These are phyloP conservation scores for Hypoxylon sp. DNA, from an alignment of 2,329 filamentous ascomycete species.

Conservation along the genomic window DNA sequence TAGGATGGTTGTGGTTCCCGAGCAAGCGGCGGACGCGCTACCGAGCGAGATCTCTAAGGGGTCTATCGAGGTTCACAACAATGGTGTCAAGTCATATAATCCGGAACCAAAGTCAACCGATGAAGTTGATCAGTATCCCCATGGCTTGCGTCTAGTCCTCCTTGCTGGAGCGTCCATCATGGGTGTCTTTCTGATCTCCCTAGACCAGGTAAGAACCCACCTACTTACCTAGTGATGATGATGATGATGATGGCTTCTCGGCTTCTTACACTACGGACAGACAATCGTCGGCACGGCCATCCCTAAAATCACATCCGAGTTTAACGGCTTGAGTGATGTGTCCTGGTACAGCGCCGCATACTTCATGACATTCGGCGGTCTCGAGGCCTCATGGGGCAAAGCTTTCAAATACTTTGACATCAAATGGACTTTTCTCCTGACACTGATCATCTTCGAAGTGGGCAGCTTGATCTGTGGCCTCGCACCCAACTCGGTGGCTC, in stretches of 20 bases:
- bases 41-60: too few relatives aligned
- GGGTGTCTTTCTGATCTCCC: not conserved
- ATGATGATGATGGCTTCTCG: too few relatives aligned
- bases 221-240: not conserved
- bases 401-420: slow-evolving; percentile 49
- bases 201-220: not conserved
- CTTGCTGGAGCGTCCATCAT: not conserved
- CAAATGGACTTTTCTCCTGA: slow-evolving; percentile 44
- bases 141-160: not conserved
- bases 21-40: too few relatives aligned
- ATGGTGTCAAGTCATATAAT: too few relatives aligned
- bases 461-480: slow-evolving; percentile 47
- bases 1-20: too few relatives aligned
- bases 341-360: slow-evolving; percentile 53
- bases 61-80: too few relatives aligned
- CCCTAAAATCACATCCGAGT: slow-evolving; percentile 46
- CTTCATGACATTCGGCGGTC: slow-evolving; percentile 43
- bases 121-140: too few relatives aligned
- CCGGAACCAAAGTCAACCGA: too few relatives aligned
- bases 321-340: slow-evolving; percentile 50
- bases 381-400: slow-evolving; percentile 46
- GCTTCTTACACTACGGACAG: too few relatives aligned
- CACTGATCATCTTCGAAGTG: slow-evolving; percentile 48
- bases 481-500: slow-evolving; percentile 22
- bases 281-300: slow-evolving; percentile 48